Percentiles rank a stretch among this genome's conserved stretches.
Evolutionary conservation across 2,329 filamentous ascomycete genomes (phyloP).

Genomic region (Sclerotinia sclerotiorum): DNA sequence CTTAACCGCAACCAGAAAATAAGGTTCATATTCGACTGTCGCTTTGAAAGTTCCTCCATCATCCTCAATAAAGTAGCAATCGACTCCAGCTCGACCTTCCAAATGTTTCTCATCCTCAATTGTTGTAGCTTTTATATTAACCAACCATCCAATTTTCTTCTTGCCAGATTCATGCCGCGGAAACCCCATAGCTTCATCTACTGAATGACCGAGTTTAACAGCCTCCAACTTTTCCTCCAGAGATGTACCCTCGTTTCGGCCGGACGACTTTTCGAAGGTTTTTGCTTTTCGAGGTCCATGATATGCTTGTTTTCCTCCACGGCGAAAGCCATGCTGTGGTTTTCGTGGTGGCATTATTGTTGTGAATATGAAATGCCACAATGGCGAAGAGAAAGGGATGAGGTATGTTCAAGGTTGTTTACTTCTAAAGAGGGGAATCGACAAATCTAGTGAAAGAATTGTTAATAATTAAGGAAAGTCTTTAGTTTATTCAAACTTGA

Average conservation of each 20-base stretch:
- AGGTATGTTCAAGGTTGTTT: no score
- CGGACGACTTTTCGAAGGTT: constrained; percentile 75
- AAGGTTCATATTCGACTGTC: constrained; percentile 93
- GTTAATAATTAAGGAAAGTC: background rate
- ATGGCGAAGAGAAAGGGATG: constrained; percentile 2
- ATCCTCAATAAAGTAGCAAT: constrained; percentile 96
- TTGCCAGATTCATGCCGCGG: constrained; percentile 85
- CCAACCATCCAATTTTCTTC: constrained; percentile 82
- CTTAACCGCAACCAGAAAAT: constrained; percentile 89
- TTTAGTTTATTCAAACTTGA: background rate
- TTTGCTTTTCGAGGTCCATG: constrained; percentile 69
- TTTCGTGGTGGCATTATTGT: constrained; percentile 57
- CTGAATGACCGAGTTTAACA: constrained; percentile 75
- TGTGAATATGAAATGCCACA: constrained; percentile 18
- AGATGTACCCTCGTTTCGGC: constrained; percentile 80
- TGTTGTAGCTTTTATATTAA: constrained; percentile 88
- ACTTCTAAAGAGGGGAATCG: constrained; percentile 22
- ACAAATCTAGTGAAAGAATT: constrained; percentile 39
- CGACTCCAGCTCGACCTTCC: constrained; percentile 83
- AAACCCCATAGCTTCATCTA: constrained; percentile 96
- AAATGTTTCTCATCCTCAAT: constrained; percentile 81
- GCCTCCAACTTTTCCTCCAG: constrained; percentile 92
- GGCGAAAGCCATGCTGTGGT: constrained; percentile 67
- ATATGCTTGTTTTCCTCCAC: constrained; percentile 64
- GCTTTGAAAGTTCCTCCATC: constrained; percentile 87